Conservation (phyloP, 1,139 yeast genomes). For the Geotrichum phurueaensis region DNA sequence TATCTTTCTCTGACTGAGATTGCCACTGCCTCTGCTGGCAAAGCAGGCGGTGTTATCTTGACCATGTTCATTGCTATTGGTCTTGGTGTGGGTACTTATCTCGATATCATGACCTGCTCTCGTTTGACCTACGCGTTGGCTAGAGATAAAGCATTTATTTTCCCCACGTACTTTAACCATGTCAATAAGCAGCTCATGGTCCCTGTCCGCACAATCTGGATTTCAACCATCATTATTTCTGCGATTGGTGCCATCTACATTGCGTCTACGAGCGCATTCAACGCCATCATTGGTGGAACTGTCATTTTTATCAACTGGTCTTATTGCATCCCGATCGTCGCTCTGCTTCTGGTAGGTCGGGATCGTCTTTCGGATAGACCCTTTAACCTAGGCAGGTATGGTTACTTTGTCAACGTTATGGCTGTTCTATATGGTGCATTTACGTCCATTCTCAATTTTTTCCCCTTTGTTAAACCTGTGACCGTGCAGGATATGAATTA, state of each 20-base stretch:
- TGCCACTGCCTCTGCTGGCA: constrained; percentile 47
- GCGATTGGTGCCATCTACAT: constrained; percentile 54
- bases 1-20: constrained; percentile 17
- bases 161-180: constrained; percentile 49
- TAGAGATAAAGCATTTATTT: constrained; percentile 74
- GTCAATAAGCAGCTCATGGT: constrained; percentile 55
- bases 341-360: constrained; percentile 52
- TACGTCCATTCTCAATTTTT: constrained; percentile 55
- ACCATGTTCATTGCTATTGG: constrained; percentile 19
- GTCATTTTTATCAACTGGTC: constrained; percentile 71
- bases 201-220: constrained; percentile 65
- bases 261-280: constrained; percentile 67
- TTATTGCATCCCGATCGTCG: constrained; percentile 65
- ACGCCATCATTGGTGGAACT: constrained; percentile 78
- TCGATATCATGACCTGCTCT: constrained; percentile 65
- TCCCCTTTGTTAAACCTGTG: constrained; percentile 68
- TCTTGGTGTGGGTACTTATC: constrained; percentile 32
- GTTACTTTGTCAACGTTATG: constrained; percentile 55
- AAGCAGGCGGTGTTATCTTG: constrained; percentile 17
- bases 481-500: constrained; percentile 64
- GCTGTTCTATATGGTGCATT: constrained; percentile 57
- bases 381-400: constrained; percentile 57
- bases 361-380: constrained; percentile 63
- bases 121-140: constrained; percentile 77
- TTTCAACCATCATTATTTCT: constrained; percentile 63